Evolutionary conservation across 2,329 filamentous ascomycete species (phyloP), one percentile per base, ranked within the genome.

Genomic region (Talaromyces islandicus): DNA sequence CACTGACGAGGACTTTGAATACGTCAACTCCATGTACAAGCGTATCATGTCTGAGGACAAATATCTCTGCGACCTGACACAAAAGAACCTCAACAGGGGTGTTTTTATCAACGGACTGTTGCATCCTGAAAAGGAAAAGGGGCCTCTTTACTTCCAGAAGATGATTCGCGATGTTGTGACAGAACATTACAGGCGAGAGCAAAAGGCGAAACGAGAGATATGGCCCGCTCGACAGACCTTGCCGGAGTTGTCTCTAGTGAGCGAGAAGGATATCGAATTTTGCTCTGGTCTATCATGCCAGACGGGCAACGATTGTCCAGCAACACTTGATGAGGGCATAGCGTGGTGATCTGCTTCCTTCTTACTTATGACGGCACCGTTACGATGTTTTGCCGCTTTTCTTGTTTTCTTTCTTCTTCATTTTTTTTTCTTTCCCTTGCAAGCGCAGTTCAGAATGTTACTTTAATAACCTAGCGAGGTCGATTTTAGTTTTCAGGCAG

Each of bases 11-110:
- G 80, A 85, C 59, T 88, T 88, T 67, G 72, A 79, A 5, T 67
- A 77, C 53, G 82, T 87, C 70, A 81, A 78, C 70, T 69, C 79
- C 58, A 81, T 85, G 64, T 88, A 86, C 77, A 85, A 85, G 73
- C 81, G 82, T 38, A 80, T 88, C 71, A 83, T 87, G 81, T 79
- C 79, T 1, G 85, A 88, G 69, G 84, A 87, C 74, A 87, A 87
- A 66, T 75, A 80, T 19, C 79, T 87, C n/a, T 87, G 84, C 72
- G 73, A 78, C 60, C 76, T 77, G 4, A 79, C 82, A 0, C 85
- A 88, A 68, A 78, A 78, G 69, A 87, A 86, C 68, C 75, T 88
- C 62, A 82, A 83, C 69, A 75, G 79, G 0, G 84, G 85, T 2
- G 78, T 85, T 38, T 87, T 85, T 63, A 73, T 84, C 67, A 86